Percentiles rank a stretch among this genome's conserved stretches.
Evolutionary conservation across 352 stramenopile species (phyloP).

Genomic region (Phytophthora tentaculata): DNA sequence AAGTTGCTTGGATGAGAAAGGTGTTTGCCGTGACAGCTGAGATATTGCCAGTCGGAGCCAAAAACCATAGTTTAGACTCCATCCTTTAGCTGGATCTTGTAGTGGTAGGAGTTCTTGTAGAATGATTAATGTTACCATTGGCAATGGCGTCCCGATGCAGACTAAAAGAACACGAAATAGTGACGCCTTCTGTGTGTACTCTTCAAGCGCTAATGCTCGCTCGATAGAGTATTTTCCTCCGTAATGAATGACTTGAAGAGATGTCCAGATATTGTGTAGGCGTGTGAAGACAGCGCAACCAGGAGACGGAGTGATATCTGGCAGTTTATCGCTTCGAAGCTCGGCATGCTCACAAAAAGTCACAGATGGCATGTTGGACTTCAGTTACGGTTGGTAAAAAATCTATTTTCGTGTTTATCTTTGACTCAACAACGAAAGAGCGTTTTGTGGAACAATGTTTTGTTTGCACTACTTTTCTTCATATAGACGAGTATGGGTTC

Average conservation of each 20-base stretch:
- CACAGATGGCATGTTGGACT: neutral
- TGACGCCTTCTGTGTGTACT: slow-evolving; percentile 18
- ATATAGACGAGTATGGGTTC: no score
- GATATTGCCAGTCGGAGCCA: slow-evolving; percentile 21
- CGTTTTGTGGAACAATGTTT: no score
- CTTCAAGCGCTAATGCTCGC: slow-evolving; percentile 9
- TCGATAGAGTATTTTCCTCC: slow-evolving; percentile 31
- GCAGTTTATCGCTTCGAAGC: neutral
- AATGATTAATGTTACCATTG: slow-evolving; percentile 12
- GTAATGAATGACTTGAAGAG: slow-evolving; percentile 24
- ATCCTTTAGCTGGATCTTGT: slow-evolving; percentile 19
- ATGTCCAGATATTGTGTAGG: slow-evolving; percentile 11
- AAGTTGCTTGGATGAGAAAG: slow-evolving; percentile 20
- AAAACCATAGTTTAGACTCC: slow-evolving; percentile 24
- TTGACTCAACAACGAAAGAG: no score
- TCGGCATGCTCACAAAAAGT: neutral
- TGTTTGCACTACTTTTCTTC: no score
- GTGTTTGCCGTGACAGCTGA: neutral
- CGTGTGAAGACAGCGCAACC: neutral
- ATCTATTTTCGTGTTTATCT: no score
- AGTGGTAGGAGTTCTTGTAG: slow-evolving; percentile 24
- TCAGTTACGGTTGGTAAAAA: no score
- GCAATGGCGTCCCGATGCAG: slow-evolving; percentile 20
- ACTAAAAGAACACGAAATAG: slow-evolving; percentile 15
- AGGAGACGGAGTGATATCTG: neutral